A percentile compares a stretch with the other conserved stretches of the same genome.
These are phyloP conservation scores for Haplographium delicatum DNA, from an alignment of 495 filamentous ascomycete species.

Conservation along the genomic window DNA sequence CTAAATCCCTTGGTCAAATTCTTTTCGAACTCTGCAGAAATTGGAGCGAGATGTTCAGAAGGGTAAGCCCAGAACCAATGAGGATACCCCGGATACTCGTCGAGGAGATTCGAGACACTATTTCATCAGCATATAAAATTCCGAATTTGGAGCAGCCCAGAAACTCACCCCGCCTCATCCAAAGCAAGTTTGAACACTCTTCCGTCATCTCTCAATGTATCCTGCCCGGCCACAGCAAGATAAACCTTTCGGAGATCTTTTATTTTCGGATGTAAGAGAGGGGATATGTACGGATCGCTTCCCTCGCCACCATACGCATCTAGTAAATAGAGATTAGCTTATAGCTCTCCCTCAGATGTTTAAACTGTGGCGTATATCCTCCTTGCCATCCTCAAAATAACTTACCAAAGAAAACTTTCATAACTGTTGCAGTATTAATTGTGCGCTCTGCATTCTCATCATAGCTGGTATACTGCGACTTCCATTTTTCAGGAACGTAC, in stretches of 20 bases:
- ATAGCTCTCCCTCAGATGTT: not conserved
- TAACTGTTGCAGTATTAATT: conserved; percentile 4
- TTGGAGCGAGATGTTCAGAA: conserved; percentile 5
- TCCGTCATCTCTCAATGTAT: conserved; percentile 15
- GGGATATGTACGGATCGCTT: conserved; percentile 8
- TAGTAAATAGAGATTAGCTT: not conserved
- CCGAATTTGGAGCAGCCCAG: not conserved
- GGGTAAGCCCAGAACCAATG: conserved; percentile 14
- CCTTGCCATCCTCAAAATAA: no score
- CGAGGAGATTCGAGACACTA: conserved; percentile 1
- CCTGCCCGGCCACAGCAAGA: conserved; percentile 1
- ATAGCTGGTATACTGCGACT: conserved; percentile 1
- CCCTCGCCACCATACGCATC: conserved; percentile 8
- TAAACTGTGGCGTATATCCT: no score
- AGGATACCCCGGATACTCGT: conserved; percentile 11
- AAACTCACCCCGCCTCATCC: conserved; percentile 1
- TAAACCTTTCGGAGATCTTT: conserved; percentile 9
- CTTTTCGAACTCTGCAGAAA: not conserved
- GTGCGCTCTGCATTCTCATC: conserved; percentile 10
- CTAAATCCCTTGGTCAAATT: conserved; percentile 10
- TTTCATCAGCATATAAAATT: not conserved
- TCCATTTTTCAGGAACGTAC: not conserved
- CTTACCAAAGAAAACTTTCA: conserved; percentile 10
- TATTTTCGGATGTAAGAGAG: conserved; percentile 3
- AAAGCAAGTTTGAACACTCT: conserved; percentile 5